Evolutionary conservation across 352 stramenopile genomes (phyloP).

Genomic region (Blastocystis sp.): DNA sequence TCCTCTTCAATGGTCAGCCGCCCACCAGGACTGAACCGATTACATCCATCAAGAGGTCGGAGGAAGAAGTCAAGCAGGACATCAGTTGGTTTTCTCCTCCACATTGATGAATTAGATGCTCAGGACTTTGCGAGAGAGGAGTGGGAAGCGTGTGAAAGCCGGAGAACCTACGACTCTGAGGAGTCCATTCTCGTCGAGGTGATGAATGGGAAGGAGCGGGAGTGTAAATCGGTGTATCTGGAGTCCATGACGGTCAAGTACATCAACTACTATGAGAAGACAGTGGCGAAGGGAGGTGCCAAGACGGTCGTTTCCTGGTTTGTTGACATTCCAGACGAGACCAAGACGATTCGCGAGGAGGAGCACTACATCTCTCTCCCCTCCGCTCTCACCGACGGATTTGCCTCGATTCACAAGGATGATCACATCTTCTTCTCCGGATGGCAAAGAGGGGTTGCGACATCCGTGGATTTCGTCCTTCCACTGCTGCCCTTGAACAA

Average conservation of each 20-base stretch:
- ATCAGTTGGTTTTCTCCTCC: not conserved
- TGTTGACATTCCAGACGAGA: not conserved
- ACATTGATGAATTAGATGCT: not conserved
- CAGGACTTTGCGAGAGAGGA: not conserved
- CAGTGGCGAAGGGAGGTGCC: not conserved
- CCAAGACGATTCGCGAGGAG: not conserved
- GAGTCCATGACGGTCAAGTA: not conserved
- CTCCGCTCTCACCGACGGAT: constrained; percentile 12
- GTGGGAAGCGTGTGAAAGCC: not conserved
- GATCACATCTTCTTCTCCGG: constrained; percentile 3
- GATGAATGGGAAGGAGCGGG: not conserved
- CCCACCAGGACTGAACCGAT: not conserved
- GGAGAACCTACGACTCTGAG: not conserved
- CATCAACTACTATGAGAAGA: not conserved
- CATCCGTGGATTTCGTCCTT: not conserved
- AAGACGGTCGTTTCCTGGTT: not conserved
- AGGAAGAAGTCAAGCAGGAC: not conserved
- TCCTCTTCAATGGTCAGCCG: not conserved
- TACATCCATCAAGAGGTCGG: not conserved
- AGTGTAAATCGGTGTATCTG: not conserved
- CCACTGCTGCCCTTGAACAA: not conserved
- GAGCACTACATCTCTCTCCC: not conserved
- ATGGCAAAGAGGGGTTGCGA: not conserved
- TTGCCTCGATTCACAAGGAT: not conserved
- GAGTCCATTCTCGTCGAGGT: constrained; percentile 18